Base-by-base conservation (phyloP, 805 yeast genomes). In the Candida tibetensis region DNA sequence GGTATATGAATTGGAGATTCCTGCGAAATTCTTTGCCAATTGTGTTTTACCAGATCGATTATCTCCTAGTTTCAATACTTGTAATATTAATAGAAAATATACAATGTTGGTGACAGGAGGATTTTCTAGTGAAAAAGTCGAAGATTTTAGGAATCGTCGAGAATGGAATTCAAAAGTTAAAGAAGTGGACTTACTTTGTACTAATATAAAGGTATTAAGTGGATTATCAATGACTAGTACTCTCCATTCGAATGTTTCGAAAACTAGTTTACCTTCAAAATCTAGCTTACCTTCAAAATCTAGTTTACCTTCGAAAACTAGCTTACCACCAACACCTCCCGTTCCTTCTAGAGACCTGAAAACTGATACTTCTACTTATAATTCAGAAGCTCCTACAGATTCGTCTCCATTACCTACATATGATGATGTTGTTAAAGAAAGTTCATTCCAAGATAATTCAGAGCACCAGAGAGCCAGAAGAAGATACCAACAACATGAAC, bases 21-120 rank as follows among this genome's bases (percentile, higher is more conserved):
- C 79, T 1, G 44, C 43, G 16, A 49, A 59, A 32, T 53, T 66
- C 39, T 72, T 62, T 42, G 47, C 59, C 17, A 66, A 64, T 42
- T 68, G 76, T 30, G 52, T 60, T 2, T 44, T 77, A 13, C 82
- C 84, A 0, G 71, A 66, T 32, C 47, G 64, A 29, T 57, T 75
- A 3, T 60, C 79, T 2, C 85, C 86, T 2, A 57, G 74, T 14
- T 82, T 82, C 53, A 56, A 52, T 17, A 71, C 80, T 4, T 79
- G 85, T 49, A 80, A 79, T 48, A 66, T 82, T 16, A 51, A 62
- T 8, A 63, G 84, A 27, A 46, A 41, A n/a, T 77, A 78, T 48
- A 44, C 49, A 4, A 37, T 76, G 28, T 54, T 49, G 27, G 49
- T 74, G 9, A 45, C 47, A 1, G 64, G 57, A 4, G 69, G 66